Evolutionary conservation across 305 asterid genomes (phyloP).

Genomic region (Solanum hybrid): DNA sequence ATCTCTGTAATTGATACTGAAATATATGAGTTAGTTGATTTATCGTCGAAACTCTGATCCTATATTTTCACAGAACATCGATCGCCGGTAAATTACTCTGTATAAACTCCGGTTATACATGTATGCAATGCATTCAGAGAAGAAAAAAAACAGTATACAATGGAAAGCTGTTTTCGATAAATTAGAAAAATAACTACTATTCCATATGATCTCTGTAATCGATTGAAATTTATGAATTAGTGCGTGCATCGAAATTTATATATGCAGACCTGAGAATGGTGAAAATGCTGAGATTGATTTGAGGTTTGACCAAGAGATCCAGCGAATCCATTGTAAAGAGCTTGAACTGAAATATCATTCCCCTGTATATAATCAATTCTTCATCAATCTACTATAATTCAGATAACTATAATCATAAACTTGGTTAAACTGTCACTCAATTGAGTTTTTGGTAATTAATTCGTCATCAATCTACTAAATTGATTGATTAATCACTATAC

Average conservation of each 20-base stretch:
- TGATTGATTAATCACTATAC: neutral
- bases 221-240: neutral
- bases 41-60: neutral
- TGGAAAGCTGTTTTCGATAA: neutral
- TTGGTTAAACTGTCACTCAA: neutral
- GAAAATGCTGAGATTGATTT: constrained; percentile 46
- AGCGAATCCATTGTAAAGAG: constrained; percentile 55
- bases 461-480: neutral
- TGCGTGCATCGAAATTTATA: neutral
- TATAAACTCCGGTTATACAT: neutral
- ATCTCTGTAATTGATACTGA: neutral
- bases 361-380: constrained; percentile 28
- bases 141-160: no score
- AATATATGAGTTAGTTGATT: neutral
- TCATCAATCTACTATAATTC: neutral
- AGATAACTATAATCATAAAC: neutral
- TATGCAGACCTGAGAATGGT: constrained; percentile 39
- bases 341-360: constrained; percentile 53
- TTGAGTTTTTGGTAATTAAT: neutral
- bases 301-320: constrained; percentile 66
- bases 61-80: neutral
- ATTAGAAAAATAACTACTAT: neutral
- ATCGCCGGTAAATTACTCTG: neutral
- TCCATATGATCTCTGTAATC: neutral
- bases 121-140: neutral